Base-by-base conservation (phyloP, 495 filamentous ascomycete species). In the Annulohypoxylon stygium region DNA sequence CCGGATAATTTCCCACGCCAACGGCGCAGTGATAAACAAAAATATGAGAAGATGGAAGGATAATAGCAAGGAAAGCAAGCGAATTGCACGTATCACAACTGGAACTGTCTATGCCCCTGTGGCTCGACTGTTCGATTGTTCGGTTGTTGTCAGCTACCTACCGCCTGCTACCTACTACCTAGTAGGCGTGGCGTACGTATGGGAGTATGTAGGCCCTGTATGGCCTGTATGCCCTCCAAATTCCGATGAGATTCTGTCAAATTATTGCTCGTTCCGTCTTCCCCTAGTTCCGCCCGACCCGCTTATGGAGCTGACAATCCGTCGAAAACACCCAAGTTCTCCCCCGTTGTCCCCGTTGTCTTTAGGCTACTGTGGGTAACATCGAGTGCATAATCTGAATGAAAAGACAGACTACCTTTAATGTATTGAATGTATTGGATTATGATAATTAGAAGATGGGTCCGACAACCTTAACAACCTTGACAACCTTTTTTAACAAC, bases 181-280 rank as follows among this genome's bases (percentile, higher is more conserved):
- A 30, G 30, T 30, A 71, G 67, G 63, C 72, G 72, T 64, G 67
- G 47, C 53, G 72, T 60, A 53, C 20, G 71, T 58, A 39, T 39
- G 37, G 12, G 37, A 39, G 37, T 39, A 39, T 39, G 37, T 39
- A 39, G 4, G 37, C 30, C 30, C 30, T 30, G 30, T 30, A 47
- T 47, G 43, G 36, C 7, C 36, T 47, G 16, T 47, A 47, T 47
- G 45, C 12, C 53, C 62, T 63, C 67, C 63, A 67, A 62, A 75
- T 67, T 67, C 59, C 72, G 70, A 67, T 64, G 34, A 50, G 26
- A 61, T 54, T 55, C 59, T 54, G 37, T 67, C 72, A 70, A 75
- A 75, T 75, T 71, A 68, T 61, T 66, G 61, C 63, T 72, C 60
- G 65, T 75, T 75, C 73, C 73, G 73, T 69, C 73, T 72, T 75